Conservation (phyloP, 2,329 filamentous ascomycete species). For the Malbranchea cinnamomea region DNA sequence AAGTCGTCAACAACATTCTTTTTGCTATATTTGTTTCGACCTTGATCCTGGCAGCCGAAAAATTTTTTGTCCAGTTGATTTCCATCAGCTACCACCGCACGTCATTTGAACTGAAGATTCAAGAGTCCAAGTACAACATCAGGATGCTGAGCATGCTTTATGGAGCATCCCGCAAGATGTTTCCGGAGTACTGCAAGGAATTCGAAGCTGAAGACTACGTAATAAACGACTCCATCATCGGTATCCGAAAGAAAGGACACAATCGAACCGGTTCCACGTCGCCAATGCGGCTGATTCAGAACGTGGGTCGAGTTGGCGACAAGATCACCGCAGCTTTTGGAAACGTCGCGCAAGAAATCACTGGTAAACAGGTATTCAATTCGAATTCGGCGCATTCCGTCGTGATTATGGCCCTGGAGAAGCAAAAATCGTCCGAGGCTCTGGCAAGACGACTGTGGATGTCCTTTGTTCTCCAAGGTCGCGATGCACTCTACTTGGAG, state of each 20-base stretch:
- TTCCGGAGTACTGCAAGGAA: conserved; percentile 82
- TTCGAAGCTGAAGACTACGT: conserved; percentile 84
- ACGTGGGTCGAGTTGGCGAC: conserved; percentile 70
- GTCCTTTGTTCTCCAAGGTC: conserved; percentile 88
- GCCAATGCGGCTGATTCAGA: conserved; percentile 62
- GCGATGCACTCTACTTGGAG: conserved; percentile 60
- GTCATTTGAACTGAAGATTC: conserved; percentile 56
- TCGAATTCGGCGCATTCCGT: conserved; percentile 80
- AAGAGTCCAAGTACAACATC: conserved; percentile 77
- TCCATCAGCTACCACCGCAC: conserved; percentile 55
- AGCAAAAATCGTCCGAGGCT: conserved; percentile 71
- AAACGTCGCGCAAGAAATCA: conserved; percentile 85
- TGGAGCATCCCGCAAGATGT: conserved; percentile 74
- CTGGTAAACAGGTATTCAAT: conserved; percentile 90
- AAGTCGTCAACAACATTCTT: conserved; percentile 42
- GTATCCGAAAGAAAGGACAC: conserved; percentile 36
- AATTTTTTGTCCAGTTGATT: conserved; percentile 48
- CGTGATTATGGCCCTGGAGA: conserved; percentile 78
- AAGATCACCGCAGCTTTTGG: conserved; percentile 89
- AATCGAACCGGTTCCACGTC: conserved; percentile 48
- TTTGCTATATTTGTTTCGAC: conserved; percentile 42
- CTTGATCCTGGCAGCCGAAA: conserved; percentile 43
- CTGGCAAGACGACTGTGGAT: conserved; percentile 92
- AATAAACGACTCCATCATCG: conserved; percentile 69
- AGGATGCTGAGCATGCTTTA: conserved; percentile 71